A percentile compares a stretch with the other conserved stretches of the same genome.
These are phyloP conservation scores for Cucurbita argyrosperma DNA, from an alignment of 306 rosid genomes.

Conservation along the genomic window DNA sequence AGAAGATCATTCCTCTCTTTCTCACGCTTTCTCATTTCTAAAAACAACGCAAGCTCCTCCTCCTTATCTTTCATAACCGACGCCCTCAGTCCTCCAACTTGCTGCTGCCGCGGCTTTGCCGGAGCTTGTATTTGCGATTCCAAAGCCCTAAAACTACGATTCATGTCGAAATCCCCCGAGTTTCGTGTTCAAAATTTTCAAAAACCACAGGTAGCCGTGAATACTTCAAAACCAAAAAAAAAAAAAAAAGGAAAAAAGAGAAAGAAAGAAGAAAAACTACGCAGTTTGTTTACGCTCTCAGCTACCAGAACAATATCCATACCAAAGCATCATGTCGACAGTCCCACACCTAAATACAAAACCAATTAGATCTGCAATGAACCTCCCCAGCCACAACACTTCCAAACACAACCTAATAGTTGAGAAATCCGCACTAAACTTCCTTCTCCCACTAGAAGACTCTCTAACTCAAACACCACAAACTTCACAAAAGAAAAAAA, in stretches of 20 bases:
- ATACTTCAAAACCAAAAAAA: constrained; percentile 6
- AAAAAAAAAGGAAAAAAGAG: background rate
- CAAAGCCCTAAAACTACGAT: constrained; percentile 78
- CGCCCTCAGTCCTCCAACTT: constrained; percentile 25
- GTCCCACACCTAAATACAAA: too few species aligned
- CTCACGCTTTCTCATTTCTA: constrained; percentile 83
- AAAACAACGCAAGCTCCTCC: constrained; percentile 34
- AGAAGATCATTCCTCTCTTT: constrained; percentile 77
- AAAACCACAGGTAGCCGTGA: constrained; percentile 10
- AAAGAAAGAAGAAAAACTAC: constrained; percentile 10
- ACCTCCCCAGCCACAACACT: too few species aligned
- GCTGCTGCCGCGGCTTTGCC: constrained; percentile 8
- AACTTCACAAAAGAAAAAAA: too few species aligned
- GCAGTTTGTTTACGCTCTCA: constrained; percentile 10
- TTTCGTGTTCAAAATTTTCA: constrained; percentile 7
- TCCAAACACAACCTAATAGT: too few species aligned
- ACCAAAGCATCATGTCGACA: constrained; percentile 1
- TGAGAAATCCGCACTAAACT: too few species aligned
- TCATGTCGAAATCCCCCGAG: constrained; percentile 37
- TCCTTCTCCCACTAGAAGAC: too few species aligned
- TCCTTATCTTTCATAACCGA: constrained; percentile 58
- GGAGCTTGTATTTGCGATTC: constrained; percentile 31
- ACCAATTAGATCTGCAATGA: too few species aligned
- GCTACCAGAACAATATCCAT: constrained; percentile 7
- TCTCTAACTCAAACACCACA: too few species aligned